A percentile compares a stretch with the other conserved stretches of the same genome.
phyloP scores from a whole-genome alignment of 2,329 filamentous ascomycete genomes.

The Colletotrichum sp. region DNA sequence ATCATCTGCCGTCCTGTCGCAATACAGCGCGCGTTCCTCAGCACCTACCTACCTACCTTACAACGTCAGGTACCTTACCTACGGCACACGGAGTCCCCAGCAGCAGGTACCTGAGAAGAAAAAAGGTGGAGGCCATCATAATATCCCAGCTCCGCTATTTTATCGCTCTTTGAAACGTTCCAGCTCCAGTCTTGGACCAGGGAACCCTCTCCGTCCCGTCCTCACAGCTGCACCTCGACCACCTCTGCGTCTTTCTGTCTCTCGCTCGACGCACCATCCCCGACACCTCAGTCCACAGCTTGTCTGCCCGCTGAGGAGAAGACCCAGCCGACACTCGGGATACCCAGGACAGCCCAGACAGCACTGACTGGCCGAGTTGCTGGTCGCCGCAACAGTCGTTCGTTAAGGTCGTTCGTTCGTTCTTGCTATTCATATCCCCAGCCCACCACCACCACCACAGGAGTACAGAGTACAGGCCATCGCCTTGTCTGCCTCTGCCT shows the following conservation, averaged over 20 bases:
- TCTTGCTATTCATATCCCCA: background rate
- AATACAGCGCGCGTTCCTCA: conserved; percentile 11
- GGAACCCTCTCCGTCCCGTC: conserved; percentile 10
- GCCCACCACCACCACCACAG: background rate
- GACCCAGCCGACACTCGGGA: background rate
- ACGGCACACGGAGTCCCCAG: background rate
- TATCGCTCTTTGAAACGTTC: conserved; percentile 19
- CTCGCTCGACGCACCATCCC: conserved; percentile 14
- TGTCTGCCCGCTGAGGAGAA: background rate
- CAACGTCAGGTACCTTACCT: background rate
- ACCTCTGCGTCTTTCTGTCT: background rate
- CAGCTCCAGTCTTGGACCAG: conserved; percentile 18
- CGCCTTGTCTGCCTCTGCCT: background rate
- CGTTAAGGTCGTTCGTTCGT: background rate
- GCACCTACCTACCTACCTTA: background rate
- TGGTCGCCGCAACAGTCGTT: background rate
- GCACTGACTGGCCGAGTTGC: background rate
- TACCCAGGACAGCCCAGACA: background rate
- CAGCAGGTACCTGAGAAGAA: background rate
- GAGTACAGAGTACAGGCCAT: background rate
- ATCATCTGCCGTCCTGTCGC: conserved; percentile 4
- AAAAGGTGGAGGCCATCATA: conserved; percentile 14
- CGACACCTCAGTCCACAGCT: background rate
- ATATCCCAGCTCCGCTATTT: conserved; percentile 20
- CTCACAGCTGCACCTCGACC: background rate